phyloP scores from a whole-genome alignment of 2,329 filamentous ascomycete species.

The Diaporthe sp. region DNA sequence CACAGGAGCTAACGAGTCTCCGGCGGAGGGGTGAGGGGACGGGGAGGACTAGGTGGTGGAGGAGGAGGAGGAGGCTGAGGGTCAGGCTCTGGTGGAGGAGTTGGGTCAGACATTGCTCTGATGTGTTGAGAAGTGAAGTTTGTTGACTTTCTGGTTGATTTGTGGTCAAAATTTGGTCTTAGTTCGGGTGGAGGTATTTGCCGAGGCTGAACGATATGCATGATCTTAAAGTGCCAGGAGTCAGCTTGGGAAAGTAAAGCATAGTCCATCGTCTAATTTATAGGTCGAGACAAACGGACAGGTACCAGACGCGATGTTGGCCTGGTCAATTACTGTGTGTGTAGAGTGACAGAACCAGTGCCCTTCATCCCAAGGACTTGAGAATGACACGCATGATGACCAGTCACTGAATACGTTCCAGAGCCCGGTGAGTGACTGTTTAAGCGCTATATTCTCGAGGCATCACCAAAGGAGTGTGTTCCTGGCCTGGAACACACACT shows the following conservation, averaged over 20 bases:
- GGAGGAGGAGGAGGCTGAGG: too few relatives aligned
- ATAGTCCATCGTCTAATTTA: background rate
- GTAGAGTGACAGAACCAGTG: background rate
- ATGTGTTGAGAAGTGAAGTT: background rate
- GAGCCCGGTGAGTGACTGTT: too few relatives aligned
- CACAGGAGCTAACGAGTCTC: background rate
- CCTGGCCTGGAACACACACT: too few relatives aligned
- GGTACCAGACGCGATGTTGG: background rate
- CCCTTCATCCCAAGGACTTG: too few relatives aligned
- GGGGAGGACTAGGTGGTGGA: background rate
- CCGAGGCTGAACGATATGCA: background rate
- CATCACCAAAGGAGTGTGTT: too few relatives aligned
- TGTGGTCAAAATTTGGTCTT: background rate
- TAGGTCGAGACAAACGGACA: background rate
- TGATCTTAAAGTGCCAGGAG: accelerated
- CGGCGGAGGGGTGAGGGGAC: background rate
- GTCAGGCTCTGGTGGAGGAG: background rate
- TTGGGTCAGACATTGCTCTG: background rate
- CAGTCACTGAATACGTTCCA: background rate
- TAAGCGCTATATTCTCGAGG: too few relatives aligned
- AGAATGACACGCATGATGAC: background rate
- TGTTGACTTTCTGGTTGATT: background rate
- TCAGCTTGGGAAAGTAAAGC: background rate
- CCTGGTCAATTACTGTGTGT: background rate
- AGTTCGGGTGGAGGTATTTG: background rate